These are phyloP conservation scores for Rosa rugosa DNA, from an alignment of 306 rosid genomes.

Conservation along the genomic window DNA sequence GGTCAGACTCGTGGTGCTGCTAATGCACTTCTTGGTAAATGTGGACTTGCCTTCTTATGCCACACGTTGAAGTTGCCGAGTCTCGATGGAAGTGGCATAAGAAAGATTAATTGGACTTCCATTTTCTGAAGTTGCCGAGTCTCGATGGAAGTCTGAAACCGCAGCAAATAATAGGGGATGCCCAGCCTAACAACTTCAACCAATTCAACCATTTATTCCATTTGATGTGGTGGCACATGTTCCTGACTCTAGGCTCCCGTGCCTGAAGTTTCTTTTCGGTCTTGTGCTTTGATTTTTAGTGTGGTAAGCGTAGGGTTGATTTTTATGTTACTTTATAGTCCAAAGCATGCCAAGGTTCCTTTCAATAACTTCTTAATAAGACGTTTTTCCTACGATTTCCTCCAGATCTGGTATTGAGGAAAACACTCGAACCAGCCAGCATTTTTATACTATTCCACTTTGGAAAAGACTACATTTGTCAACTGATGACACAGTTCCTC, in stretches of 20 bases:
- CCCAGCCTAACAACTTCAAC: neutral
- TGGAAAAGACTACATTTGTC: neutral
- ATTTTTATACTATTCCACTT: neutral
- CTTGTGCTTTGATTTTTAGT: neutral
- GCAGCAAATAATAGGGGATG: neutral
- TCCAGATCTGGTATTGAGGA: neutral
- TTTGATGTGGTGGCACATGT: neutral
- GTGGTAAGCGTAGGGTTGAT: neutral
- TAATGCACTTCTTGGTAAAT: neutral
- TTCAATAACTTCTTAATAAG: neutral
- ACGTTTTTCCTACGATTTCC: neutral
- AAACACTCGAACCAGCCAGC: neutral
- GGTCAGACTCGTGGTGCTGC: constrained; percentile 11
- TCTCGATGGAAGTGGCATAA: neutral
- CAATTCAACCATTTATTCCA: constrained; percentile 1
- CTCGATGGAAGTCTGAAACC: constrained; percentile 6
- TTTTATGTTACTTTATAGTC: neutral
- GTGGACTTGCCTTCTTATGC: neutral
- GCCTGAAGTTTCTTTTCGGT: neutral
- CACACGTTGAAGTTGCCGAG: neutral
- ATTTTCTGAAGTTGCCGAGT: no score
- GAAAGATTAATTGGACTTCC: no score
- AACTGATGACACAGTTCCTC: neutral
- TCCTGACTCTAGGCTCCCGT: neutral
- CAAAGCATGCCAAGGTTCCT: constrained; percentile 7